These are phyloP conservation scores for Pulicaria dysenterica DNA, from an alignment of 129 eudicot genomes.

Conservation along the genomic window DNA sequence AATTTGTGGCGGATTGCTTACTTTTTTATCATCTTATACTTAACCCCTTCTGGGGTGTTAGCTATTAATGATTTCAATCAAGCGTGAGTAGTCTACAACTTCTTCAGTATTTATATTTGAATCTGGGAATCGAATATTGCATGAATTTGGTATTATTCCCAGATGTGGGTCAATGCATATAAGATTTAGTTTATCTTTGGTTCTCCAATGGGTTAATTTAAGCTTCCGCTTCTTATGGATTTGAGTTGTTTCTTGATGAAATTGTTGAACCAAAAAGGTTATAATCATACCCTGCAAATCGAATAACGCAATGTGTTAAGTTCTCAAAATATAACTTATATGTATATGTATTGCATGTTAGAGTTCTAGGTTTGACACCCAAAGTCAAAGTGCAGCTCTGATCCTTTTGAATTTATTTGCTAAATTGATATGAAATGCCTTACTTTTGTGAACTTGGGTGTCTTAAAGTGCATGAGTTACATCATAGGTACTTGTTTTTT, in stretches of 20 bases:
- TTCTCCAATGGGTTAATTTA: constrained; percentile 8
- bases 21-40: constrained; percentile 26
- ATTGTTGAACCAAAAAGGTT: neutral
- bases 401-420: neutral
- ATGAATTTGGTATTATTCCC: neutral
- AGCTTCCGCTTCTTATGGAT: constrained; percentile 9
- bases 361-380: neutral
- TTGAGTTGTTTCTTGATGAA: neutral
- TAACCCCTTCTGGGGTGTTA: constrained; percentile 49
- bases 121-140: neutral
- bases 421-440: constrained; percentile 20
- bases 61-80: constrained; percentile 64
- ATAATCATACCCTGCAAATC: too few species aligned
- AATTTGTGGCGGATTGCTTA: constrained; percentile 38
- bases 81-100: constrained; percentile 64
- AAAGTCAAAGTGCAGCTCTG: constrained; percentile 23
- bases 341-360: constrained; percentile 14
- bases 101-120: neutral
- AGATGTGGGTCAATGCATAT: constrained; percentile 3
- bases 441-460: neutral
- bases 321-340: neutral
- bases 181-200: constrained; percentile 14
- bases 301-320: neutral
- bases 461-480: neutral
- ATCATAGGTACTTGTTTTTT: neutral